A percentile compares a stretch with the other conserved stretches of the same genome.
These are phyloP conservation scores for Trichoderma sp. DNA, from an alignment of 2,329 filamentous ascomycete species.

Conservation along the genomic window DNA sequence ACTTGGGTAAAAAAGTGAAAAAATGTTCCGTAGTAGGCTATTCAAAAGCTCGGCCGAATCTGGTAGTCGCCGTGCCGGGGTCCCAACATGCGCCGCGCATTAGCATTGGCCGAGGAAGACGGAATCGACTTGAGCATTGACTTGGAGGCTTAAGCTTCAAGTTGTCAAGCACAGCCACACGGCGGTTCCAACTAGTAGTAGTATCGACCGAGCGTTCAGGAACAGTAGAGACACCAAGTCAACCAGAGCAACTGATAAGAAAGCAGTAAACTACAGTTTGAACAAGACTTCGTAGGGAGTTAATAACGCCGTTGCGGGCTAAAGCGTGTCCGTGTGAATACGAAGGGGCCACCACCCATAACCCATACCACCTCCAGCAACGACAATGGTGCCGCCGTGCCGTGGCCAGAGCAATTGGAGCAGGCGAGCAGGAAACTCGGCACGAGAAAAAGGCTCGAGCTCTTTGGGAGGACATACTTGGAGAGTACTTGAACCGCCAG, in stretches of 20 bases:
- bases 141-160: neutral
- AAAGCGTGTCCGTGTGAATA: conserved; percentile 14
- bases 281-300: neutral
- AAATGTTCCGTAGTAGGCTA: neutral
- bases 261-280: neutral
- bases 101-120: neutral
- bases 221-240: neutral
- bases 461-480: neutral
- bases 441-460: neutral
- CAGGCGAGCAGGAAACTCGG: neutral
- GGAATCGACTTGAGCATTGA: neutral
- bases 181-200: too few relatives aligned
- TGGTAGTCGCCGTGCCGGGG: conserved; percentile 15
- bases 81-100: neutral
- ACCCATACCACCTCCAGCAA: conserved; percentile 1
- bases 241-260: neutral
- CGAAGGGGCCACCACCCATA: neutral
- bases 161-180: conserved; percentile 12
- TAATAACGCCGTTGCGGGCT: neutral
- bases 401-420: neutral
- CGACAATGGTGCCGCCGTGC: conserved; percentile 5
- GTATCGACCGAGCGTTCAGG: too few relatives aligned
- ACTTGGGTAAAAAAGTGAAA: neutral
- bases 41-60: neutral
- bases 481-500: too few relatives aligned